Evolutionary conservation across 352 stramenopile species (phyloP), one percentile per base, ranked within the genome.

Genomic region (Globisporangium carolinianum): DNA sequence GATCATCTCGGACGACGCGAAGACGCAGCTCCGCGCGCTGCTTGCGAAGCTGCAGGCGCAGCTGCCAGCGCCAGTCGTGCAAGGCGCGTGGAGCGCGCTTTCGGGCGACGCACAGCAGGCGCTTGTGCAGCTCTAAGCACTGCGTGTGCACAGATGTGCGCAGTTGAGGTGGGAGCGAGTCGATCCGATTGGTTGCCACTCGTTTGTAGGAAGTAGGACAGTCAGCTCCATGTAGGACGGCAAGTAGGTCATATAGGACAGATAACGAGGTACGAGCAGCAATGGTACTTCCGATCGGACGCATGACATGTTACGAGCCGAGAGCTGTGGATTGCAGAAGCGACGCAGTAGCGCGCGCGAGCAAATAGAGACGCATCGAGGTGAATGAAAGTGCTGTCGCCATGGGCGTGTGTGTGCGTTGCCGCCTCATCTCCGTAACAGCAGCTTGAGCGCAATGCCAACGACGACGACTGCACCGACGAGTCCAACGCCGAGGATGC

Each of bases 401-500:
- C 24, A 32, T 32, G 24, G 24, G 41, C 14, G 17, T 46, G 15
- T 42, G 17, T 7, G 45, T 46, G 32, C 17, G 14, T 46, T 46
- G 8, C n/a, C 55, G 24, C 24, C 24, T 87, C 74, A 91, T 72
- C 75, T 69, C 59, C 85, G 85, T 49, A 91, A 63, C 57, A 91
- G 67, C 61, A 91, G 62, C 65, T 85, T 87, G 39, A 91, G 68
- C 54, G 75, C 81, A 41, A 91, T 72, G 24, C 81, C 81, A 7
- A 79, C 79, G 18, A 91, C 76, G 4, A 91, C 79, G 47, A 89
- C 79, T 35, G 73, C 81, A 36, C 81, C 74, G 47, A 91, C 70
- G 18, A 91, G 77, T 7, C 81, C 75, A 18, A 91, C 61, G 45
- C 79, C 73, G 41, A 91, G 66, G n/a, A 86, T 78, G 35, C 73